Base-by-base conservation (phyloP, 2,329 filamentous ascomycete genomes). In the Aspergillus neotritici region DNA sequence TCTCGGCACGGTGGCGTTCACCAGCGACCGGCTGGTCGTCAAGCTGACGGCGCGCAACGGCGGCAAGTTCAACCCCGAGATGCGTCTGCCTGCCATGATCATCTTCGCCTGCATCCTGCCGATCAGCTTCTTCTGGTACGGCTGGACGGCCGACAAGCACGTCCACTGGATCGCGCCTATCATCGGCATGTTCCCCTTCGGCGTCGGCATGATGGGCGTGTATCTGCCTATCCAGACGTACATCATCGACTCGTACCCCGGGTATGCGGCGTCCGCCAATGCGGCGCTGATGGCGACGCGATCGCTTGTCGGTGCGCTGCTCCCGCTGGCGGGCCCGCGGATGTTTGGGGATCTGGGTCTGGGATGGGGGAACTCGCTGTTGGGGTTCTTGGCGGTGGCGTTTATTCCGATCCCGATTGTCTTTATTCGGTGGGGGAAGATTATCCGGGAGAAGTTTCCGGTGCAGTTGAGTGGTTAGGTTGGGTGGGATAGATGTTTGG, bases 201-300 rank as follows among this genome's bases (percentile, higher is more conserved):
- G 77, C 0, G 62, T 72, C 1, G 79, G 78, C 0, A 72, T 78
- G 41, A 75, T 81, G 36, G 67, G 77, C 0, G 68, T 72, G 0
- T 83, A 81, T 48, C 58, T 65, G 57, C 76, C 76, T 28, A 73
- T 78, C 34, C 76, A 80, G 39, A 80, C 78, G 12, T 84, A 84
- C 51, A 67, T 83, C 7, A 75, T 84, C 14, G 79, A 83, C 47
- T 74, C 71, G 45, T 72, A 72, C 12, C 65, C 68, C 0, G 67
- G 63, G 8, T 58, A 65, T 40, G 72, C 74, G 0, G 74, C 73
- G 0, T 67, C 61, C 39, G 74, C 75, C 0, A 73, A 75, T 21
- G 77, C 75, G 0, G 75, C 74, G 0, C 70, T 75, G n/a, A 75
- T 76, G 0, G 71, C 80, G 3, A 63, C 78, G 9, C 66, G 78